Evolutionary conservation across 1,284 basidiomycete genomes (phyloP), one percentile per base, ranked within the genome.

Genomic region (Ganoderma sp.): DNA sequence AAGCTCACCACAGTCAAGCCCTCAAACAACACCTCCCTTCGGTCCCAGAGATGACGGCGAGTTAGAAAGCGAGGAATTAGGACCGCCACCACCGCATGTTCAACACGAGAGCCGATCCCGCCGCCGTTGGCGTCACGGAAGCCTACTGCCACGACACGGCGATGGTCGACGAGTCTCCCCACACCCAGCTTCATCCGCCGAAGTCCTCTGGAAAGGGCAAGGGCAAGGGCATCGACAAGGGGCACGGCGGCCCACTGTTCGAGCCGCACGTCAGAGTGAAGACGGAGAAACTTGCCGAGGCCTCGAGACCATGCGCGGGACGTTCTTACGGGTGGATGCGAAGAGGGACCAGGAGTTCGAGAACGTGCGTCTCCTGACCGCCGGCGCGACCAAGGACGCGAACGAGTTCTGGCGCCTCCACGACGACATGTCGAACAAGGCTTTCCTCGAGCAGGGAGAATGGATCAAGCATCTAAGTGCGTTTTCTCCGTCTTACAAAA

Each of bases 221-320:
- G 37, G 63, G 57, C 17, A 61, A 39, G 10, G 58, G 32, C 28
- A n/a, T n/a, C n/a, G n/a, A n/a, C n/a, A 7, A 25, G 57, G 45
- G 63, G 41, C 19, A 4, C 34, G 52, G 39, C 4, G 3, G 39
- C 39, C 34, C 32, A 7, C 43, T 57, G n/a, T 48, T 65, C 41
- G 65, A 69, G n/a, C 59, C 66, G 12, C 62, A 57, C 41, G 62
- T 69, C 32, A 37, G 12, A 25, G 34, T 72, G 39, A 72, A 68
- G 63, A 43, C 70, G 50, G 42, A 68, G 25, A 68, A 68, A 56
- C 67, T 72, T 14, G 57, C 50, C 12, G 65, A 70, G 2, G 56
- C 42, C 65, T 72, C 39, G 57, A 60, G 15, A 41, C 41, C 32
- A 67, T 69, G 54, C 68, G 71, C 41, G 50, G 61, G 22, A 42